Base-by-base conservation (phyloP, 106 monocot species). In the Hemerocallis citrina region DNA sequence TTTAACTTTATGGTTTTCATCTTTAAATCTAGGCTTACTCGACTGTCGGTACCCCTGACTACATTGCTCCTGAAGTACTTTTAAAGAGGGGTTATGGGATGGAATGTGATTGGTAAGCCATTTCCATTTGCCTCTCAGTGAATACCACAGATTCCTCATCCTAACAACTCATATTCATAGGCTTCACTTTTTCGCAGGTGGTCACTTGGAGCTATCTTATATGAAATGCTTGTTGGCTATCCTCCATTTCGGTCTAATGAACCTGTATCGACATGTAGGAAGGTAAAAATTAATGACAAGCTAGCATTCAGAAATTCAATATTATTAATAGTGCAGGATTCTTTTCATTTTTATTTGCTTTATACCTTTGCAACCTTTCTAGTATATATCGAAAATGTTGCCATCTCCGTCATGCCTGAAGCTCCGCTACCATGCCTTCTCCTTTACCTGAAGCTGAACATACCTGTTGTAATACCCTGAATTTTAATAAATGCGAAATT, bases 141-240 rank as follows among this genome's bases (percentile, higher is more conserved):
- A 12, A 41, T 7, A 41, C 12, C 7, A 12, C 14, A 7, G 5
- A n/a, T 20, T 48, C n/a, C 3, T 7, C 19, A 5, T n/a, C n/a
- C 4, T 4, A 29, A 22, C 6, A 22, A 24, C 28, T 52, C 5
- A 52, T 52, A n/a, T 9, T 24, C 11, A 6, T 38, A 38, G 37
- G 4, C 22, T 31, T 55, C 3, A 8, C 15, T 31, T 55, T 31
- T 59, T 9, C 12, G 36, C 14, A 59, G 58, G 58, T 59, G 58
- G 58, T 54, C 54, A 4, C 54, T 54, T 24, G 54, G 54, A 8
- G 54, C 54, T 54, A 54, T 54, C 24, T 3, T 59, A 34, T 59
- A 59, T 35, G 58, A 59, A 21, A 59, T 59, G 58, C 58, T 59
- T 35, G 17, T 59, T 6, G 58, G 58, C 36, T 59, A 35, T 59